Evolutionary conservation across 768 basidiomycete genomes (phyloP).

Genomic region (Boletales sp.): DNA sequence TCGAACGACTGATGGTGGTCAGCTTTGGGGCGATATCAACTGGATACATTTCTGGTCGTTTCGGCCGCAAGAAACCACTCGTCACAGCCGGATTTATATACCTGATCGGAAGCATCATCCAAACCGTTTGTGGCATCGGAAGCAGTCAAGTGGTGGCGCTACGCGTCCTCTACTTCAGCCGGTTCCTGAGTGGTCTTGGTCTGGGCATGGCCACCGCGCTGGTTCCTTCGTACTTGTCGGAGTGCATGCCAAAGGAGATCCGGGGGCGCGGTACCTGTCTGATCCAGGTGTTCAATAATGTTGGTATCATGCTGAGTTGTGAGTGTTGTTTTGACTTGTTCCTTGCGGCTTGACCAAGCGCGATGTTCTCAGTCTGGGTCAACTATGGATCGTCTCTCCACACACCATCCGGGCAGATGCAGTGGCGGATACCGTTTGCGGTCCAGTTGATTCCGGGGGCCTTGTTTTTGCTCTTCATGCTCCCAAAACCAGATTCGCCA

Average conservation of each 20-base stretch:
- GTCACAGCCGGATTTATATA: slow-evolving; percentile 44
- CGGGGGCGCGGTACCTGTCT: slow-evolving; percentile 49
- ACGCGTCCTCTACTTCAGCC: slow-evolving; percentile 42
- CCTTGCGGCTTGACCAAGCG: neutral
- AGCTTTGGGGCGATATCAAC: slow-evolving; percentile 45
- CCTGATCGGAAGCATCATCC: slow-evolving; percentile 46
- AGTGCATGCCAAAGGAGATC: slow-evolving; percentile 45
- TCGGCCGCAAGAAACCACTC: slow-evolving; percentile 46
- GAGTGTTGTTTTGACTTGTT: slow-evolving; percentile 2
- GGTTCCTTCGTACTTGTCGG: slow-evolving; percentile 50
- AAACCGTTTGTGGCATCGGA: slow-evolving; percentile 42
- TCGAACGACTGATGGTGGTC: neutral
- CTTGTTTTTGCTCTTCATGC: slow-evolving; percentile 44
- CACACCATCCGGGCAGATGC: slow-evolving; percentile 36
- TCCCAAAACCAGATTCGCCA: slow-evolving; percentile 53
- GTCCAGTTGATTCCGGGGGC: slow-evolving; percentile 52
- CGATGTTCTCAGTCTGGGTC: slow-evolving; percentile 39
- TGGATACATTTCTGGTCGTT: slow-evolving; percentile 38
- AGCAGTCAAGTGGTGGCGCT: slow-evolving; percentile 33
- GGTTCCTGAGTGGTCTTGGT: slow-evolving; percentile 60
- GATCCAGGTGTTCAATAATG: slow-evolving; percentile 32
- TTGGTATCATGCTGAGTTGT: slow-evolving; percentile 37
- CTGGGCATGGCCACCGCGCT: slow-evolving; percentile 52
- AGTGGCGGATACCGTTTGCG: slow-evolving; percentile 53
- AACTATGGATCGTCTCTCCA: slow-evolving; percentile 42